Conservation (phyloP, 495 filamentous ascomycete genomes). For the Annulohypoxylon nitens region DNA sequence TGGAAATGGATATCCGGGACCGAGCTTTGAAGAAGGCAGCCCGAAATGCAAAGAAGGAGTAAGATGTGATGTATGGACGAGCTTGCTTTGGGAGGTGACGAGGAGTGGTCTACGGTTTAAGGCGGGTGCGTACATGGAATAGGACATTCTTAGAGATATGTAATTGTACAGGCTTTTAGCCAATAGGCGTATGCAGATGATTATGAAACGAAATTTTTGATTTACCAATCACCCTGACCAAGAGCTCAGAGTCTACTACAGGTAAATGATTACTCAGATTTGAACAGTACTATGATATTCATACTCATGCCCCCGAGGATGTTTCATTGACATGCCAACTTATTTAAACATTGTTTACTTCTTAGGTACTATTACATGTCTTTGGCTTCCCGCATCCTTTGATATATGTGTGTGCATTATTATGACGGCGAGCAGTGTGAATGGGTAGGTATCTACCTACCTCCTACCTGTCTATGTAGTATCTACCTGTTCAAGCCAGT, state of each 20-base stretch:
- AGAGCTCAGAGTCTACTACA: too few relatives aligned
- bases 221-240: too few relatives aligned
- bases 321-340: too few relatives aligned
- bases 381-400: too few relatives aligned
- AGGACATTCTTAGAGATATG: not conserved
- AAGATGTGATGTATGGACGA: conserved; percentile 4
- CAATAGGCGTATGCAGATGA: not conserved
- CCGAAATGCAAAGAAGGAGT: conserved; percentile 78
- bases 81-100: not conserved
- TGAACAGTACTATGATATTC: not conserved
- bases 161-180: not conserved
- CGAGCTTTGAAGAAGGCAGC: conserved; percentile 90
- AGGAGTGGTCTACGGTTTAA: not conserved
- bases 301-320: not conserved
- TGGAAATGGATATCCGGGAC: conserved; percentile 89
- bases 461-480: too few relatives aligned
- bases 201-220: not conserved
- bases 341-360: too few relatives aligned
- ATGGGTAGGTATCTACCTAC: too few relatives aligned
- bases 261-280: not conserved
- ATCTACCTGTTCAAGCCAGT: too few relatives aligned
- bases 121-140: not conserved
- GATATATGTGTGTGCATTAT: too few relatives aligned
- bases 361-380: too few relatives aligned
- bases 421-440: too few relatives aligned